Evolutionary conservation across 352 stramenopile species (phyloP), one percentile per base, ranked within the genome.

Genomic region (Globisporangium okanoganense): DNA sequence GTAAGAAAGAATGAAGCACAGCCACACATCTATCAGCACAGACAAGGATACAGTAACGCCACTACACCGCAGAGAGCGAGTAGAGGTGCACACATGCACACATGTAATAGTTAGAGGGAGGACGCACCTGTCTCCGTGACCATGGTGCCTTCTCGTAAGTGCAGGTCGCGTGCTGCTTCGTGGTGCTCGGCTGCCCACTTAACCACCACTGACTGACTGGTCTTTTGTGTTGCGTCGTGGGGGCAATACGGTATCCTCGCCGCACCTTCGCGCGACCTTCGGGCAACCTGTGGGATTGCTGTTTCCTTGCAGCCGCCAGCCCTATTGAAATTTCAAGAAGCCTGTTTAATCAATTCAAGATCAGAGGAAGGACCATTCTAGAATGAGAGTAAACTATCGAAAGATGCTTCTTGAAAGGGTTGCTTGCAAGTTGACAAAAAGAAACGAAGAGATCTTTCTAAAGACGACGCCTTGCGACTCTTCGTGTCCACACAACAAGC

Each of bases 71-170:
- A 45, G 44, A 16, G 25, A 52, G 20, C 29, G 29, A 6, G 5
- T 33, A 54, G 6, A 16, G 14, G 10, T 8, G 36, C 25, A 44
- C 27, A 53, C 3, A 22, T 12, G 38, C 6, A 38, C 18, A 25
- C 3, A 38, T 24, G 24, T 22, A 43, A 7, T 22, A 45, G 20
- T n/a, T n/a, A 18, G 9, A 1, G 8, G 24, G n/a, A 25, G 29
- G 1, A 60, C 18, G 49, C 43, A 65, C 59, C 59, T 65, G 59
- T 65, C 41, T 61, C 59, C 31, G 43, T 65, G 4, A 38, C 31
- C 59, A 65, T 65, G 49, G 38, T n/a, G 51, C 44, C n/a, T 24
- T 45, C 40, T 45, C n/a, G 13, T 31, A 31, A 20, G 40, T 41
- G 58, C 14, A 7, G 20, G 25, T 40, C 31, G 48, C 24, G 40